Conservation (phyloP, 192 early-diverging fungal species). For the Podila horticola region DNA sequence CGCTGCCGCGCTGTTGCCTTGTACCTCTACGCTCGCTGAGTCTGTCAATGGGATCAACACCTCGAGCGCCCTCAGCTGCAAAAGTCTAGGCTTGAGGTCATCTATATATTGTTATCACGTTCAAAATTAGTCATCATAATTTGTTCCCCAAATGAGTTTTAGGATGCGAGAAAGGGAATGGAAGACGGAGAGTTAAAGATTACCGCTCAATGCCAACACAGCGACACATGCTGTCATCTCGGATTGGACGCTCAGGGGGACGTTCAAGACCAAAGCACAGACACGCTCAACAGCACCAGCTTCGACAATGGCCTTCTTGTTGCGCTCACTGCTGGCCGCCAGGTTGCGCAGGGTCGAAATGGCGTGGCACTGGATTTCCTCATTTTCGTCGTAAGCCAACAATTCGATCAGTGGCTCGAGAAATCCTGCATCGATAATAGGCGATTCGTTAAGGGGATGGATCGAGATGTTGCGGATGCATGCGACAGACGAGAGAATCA, state of each 20-base stretch:
- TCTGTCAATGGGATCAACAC: conserved; percentile 75
- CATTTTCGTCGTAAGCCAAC: conserved; percentile 72
- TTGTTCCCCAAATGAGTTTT: neutral
- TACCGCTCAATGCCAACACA: conserved; percentile 78
- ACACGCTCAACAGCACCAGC: conserved; percentile 83
- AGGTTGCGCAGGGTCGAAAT: conserved; percentile 87
- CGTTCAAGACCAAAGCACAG: conserved; percentile 61
- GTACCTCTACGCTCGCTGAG: conserved; percentile 70
- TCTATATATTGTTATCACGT: too few species aligned
- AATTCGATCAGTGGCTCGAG: conserved; percentile 74
- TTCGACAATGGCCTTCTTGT: conserved; percentile 79
- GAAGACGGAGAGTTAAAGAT: neutral
- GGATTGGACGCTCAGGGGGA: conserved; percentile 70
- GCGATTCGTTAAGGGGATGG: conserved; percentile 84
- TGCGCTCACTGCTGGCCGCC: conserved; percentile 79
- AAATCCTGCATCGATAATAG: conserved; percentile 84
- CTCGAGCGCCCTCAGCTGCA: conserved; percentile 69
- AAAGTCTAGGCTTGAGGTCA: conserved; percentile 72
- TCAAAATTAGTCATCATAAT: neutral
- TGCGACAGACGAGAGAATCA: conserved; percentile 86
- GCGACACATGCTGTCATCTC: conserved; percentile 90
- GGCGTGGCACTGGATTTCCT: conserved; percentile 89
- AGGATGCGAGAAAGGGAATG: neutral
- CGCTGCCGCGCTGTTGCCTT: conserved; percentile 82
- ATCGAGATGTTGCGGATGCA: conserved; percentile 93